phyloP scores from a whole-genome alignment of 768 basidiomycete genomes.

The Psilocybe azurescens region DNA sequence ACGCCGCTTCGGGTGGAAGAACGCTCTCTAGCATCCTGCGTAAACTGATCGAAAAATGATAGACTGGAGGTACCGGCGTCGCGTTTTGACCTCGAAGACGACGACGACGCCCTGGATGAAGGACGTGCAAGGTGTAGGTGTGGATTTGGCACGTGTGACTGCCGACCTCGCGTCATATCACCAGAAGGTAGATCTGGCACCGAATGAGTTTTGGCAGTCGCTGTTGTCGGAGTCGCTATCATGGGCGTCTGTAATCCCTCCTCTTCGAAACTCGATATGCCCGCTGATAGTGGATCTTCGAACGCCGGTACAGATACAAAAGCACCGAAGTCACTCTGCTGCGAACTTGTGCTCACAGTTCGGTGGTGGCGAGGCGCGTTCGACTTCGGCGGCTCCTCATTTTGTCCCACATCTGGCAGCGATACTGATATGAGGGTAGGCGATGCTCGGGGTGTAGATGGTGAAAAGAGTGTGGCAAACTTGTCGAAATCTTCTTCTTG shows the following conservation, averaged over 20 bases:
- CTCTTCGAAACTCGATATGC: constrained; percentile 17
- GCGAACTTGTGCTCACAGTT: constrained; percentile 31
- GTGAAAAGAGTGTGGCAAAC: constrained; percentile 49
- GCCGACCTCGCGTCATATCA: neutral
- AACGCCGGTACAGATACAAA: constrained; percentile 61
- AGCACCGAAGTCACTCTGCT: constrained; percentile 60
- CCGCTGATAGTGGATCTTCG: constrained; percentile 53
- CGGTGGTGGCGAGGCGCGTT: constrained; percentile 14
- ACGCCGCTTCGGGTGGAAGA: constrained; percentile 58
- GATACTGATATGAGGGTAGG: constrained; percentile 25
- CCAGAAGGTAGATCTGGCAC: neutral
- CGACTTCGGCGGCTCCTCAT: neutral
- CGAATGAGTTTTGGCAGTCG: constrained; percentile 1
- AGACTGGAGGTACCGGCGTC: constrained; percentile 24
- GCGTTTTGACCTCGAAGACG: constrained; percentile 2
- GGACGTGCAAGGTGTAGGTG: neutral
- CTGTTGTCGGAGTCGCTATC: constrained; percentile 9
- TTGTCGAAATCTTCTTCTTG: constrained; percentile 24
- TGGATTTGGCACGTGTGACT: no score
- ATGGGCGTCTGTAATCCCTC: constrained; percentile 7
- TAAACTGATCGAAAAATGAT: constrained; percentile 67
- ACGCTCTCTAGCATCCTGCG: constrained; percentile 58
- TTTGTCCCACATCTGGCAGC: constrained; percentile 1
- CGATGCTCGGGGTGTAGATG: constrained; percentile 42
- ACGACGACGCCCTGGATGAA: constrained; percentile 7